Evolutionary conservation across 345 rosid species (phyloP).

Genomic region (Schrenkiella parvula): DNA sequence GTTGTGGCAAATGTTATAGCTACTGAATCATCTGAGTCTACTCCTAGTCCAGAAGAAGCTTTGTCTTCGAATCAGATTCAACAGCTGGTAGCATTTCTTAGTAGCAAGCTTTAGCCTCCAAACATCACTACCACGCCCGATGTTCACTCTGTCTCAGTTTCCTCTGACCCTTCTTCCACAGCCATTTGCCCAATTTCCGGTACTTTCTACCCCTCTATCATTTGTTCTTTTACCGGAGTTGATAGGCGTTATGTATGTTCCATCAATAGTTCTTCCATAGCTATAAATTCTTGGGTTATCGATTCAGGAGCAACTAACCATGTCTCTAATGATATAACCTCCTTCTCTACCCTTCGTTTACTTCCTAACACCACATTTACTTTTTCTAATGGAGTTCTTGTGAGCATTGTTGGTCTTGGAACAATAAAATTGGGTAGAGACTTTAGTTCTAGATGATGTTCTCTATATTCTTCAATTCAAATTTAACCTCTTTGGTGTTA

Average conservation of each 20-base stretch:
- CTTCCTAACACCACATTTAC: too few relatives aligned
- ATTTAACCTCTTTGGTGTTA: background rate
- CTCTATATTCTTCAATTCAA: background rate
- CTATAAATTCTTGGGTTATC: too few relatives aligned
- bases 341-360: too few relatives aligned
- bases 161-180: background rate
- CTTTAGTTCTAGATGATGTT: background rate
- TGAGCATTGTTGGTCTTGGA: background rate
- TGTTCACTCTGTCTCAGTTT: background rate
- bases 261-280: too few relatives aligned
- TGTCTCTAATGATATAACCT: too few relatives aligned
- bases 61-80: background rate
- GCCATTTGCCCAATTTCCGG: background rate
- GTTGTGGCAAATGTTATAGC: too few relatives aligned
- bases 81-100: background rate
- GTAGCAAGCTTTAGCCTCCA: background rate
- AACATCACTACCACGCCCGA: background rate
- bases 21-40: too few relatives aligned
- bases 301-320: too few relatives aligned
- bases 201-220: background rate
- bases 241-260: background rate
- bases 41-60: rapidly evolving
- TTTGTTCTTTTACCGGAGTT: background rate
- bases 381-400: background rate
- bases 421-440: background rate